A percentile compares a stretch with the other conserved stretches of the same genome.
Conservation (phyloP, 2,329 filamentous ascomycete species). For the Anthostomella pinea region DNA sequence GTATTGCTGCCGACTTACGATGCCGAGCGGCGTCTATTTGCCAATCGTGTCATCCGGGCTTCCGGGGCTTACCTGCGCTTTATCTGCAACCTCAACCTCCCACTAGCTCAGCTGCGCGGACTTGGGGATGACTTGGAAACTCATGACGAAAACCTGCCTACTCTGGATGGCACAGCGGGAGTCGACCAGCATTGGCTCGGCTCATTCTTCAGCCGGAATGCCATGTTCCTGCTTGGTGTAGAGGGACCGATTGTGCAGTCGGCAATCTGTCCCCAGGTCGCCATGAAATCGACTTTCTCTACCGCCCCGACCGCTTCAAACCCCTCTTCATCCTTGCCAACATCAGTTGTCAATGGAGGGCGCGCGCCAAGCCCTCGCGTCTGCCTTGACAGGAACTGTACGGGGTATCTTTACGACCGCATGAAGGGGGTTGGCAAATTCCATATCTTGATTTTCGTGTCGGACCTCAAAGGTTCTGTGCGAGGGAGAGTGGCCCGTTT, state of each 20-base stretch:
- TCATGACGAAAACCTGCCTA: constrained; percentile 1
- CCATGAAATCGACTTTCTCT: constrained; percentile 27
- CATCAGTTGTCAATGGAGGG: constrained; percentile 29
- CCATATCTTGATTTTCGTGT: constrained; percentile 31
- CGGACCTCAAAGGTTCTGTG: constrained; percentile 18
- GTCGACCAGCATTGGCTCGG: constrained; percentile 21
- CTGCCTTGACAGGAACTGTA: constrained; percentile 20
- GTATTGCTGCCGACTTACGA: constrained; percentile 30
- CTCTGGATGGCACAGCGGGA: background rate
- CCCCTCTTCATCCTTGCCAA: constrained; percentile 10
- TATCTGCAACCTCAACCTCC: constrained; percentile 25
- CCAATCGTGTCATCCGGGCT: constrained; percentile 15
- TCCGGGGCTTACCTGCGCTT: constrained; percentile 21
- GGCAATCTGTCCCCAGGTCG: too few species aligned
- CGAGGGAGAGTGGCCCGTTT: constrained; percentile 13
- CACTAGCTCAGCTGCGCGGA: constrained; percentile 8
- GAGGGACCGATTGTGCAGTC: too few species aligned
- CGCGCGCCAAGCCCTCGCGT: constrained; percentile 32
- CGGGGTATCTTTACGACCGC: constrained; percentile 32
- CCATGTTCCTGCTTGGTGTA: constrained; percentile 27
- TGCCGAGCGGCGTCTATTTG: constrained; percentile 27
- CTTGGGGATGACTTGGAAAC: too few species aligned
- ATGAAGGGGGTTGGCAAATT: constrained; percentile 24
- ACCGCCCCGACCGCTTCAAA: constrained; percentile 7
- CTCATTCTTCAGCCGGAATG: constrained; percentile 26